phyloP scores from a whole-genome alignment of 352 stramenopile species.

The Phytophthora podocarpi region DNA sequence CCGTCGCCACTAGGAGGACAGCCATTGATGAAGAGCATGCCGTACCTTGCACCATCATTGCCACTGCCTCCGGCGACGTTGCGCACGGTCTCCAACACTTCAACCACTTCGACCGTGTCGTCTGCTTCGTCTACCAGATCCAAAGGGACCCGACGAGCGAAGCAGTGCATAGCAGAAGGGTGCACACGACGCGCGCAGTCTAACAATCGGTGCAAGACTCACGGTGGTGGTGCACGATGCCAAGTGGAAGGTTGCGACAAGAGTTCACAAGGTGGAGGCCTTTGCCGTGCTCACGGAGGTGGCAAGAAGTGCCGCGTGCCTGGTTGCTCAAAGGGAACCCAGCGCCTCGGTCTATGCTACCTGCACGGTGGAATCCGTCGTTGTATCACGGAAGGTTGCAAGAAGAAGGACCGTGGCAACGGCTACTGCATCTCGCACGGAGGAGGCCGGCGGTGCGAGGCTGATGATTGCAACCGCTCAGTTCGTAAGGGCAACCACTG shows the following conservation, averaged over 20 bases:
- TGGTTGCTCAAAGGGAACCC: slow-evolving; percentile 78
- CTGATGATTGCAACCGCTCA: slow-evolving; percentile 58
- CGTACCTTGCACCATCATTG: slow-evolving; percentile 21
- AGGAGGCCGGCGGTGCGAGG: slow-evolving; percentile 71
- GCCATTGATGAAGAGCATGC: slow-evolving; percentile 21
- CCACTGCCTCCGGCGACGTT: slow-evolving; percentile 25
- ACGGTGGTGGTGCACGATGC: slow-evolving; percentile 77
- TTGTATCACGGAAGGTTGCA: slow-evolving; percentile 73
- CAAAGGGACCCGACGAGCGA: slow-evolving; percentile 46
- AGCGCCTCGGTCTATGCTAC: slow-evolving; percentile 81
- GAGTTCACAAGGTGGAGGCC: slow-evolving; percentile 76
- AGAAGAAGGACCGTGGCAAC: slow-evolving; percentile 85
- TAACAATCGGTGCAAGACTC: slow-evolving; percentile 85
- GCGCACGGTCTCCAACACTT: slow-evolving; percentile 31
- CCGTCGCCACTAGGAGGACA: slow-evolving; percentile 17
- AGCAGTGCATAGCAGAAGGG: slow-evolving; percentile 68
- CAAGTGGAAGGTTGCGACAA: slow-evolving; percentile 73
- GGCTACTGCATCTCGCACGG: slow-evolving; percentile 85
- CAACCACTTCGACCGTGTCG: slow-evolving; percentile 28
- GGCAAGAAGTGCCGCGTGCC: slow-evolving; percentile 76
- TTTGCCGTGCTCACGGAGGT: slow-evolving; percentile 50
- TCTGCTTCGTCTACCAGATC: slow-evolving; percentile 34
- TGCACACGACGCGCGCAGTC: slow-evolving; percentile 73
- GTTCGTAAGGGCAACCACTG: slow-evolving; percentile 82
- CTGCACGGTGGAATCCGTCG: slow-evolving; percentile 78